Percentiles rank a stretch among this genome's conserved stretches.
Conservation (phyloP, 2,329 filamentous ascomycete genomes). For the Microcyclospora pomicola region DNA sequence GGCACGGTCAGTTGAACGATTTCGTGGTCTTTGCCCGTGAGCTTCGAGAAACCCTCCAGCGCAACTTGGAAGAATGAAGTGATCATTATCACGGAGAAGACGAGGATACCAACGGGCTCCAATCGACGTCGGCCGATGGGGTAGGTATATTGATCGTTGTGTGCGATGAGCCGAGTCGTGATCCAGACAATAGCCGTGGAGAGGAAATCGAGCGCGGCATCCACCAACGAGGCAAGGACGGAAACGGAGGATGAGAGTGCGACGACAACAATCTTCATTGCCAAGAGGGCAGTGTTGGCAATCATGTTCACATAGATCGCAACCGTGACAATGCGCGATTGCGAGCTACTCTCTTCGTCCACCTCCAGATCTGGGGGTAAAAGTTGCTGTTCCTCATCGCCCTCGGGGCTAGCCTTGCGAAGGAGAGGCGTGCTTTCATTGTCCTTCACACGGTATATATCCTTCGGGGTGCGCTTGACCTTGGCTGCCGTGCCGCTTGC, state of each 20-base stretch:
- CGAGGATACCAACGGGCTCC: conserved; percentile 65
- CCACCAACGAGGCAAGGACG: conserved; percentile 65
- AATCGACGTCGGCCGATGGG: conserved; percentile 64
- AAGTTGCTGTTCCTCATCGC: conserved; percentile 29
- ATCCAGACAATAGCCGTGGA: conserved; percentile 70
- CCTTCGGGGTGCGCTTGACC: conserved; percentile 68
- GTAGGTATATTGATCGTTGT: conserved; percentile 60
- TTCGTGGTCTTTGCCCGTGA: conserved; percentile 46
- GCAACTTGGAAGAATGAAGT: conserved; percentile 70
- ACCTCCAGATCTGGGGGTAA: conserved; percentile 55
- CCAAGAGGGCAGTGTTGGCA: conserved; percentile 62
- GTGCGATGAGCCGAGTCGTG: conserved; percentile 60
- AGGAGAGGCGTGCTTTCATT: conserved; percentile 53
- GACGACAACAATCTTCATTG: conserved; percentile 64
- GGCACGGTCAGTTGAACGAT: conserved; percentile 61
- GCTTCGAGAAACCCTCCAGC: conserved; percentile 52
- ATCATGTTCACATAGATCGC: conserved; percentile 78
- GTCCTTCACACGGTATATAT: conserved; percentile 61
- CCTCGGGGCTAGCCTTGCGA: conserved; percentile 28
- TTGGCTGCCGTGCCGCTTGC: conserved; percentile 24
- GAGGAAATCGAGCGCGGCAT: conserved; percentile 67
- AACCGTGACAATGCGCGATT: conserved; percentile 62
- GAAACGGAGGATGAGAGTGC: conserved; percentile 68
- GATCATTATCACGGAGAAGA: conserved; percentile 78
- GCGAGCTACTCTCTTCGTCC: conserved; percentile 58